A percentile compares a stretch with the other conserved stretches of the same genome.
phyloP scores from a whole-genome alignment of 352 stramenopile species.

The Phytophthora sansomeana region DNA sequence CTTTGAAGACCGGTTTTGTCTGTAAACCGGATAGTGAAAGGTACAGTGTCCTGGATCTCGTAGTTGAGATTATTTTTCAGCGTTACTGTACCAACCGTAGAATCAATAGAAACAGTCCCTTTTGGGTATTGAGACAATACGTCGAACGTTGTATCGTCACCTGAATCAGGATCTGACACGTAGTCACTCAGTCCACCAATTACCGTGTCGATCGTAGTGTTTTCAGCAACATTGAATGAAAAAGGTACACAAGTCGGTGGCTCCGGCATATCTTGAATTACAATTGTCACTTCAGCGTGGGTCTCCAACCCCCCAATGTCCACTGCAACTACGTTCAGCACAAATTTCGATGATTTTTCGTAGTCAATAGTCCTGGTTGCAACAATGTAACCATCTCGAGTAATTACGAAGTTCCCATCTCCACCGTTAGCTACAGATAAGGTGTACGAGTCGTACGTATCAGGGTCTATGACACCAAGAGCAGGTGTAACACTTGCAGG shows the following conservation, averaged over 20 bases:
- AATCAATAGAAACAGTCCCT: constrained; percentile 16
- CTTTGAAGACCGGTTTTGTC: constrained; percentile 47
- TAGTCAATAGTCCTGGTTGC: constrained; percentile 49
- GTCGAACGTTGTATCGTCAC: constrained; percentile 18
- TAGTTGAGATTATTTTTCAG: constrained; percentile 46
- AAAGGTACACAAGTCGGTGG: constrained; percentile 39
- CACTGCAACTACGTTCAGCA: constrained; percentile 47
- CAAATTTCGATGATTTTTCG: constrained; percentile 44
- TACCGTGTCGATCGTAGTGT: constrained; percentile 4
- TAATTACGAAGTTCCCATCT: constrained; percentile 48
- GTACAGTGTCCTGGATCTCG: constrained; percentile 46
- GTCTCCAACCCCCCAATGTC: constrained; percentile 49
- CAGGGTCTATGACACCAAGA: constrained; percentile 45
- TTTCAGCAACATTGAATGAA: constrained; percentile 44
- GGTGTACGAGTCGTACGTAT: constrained; percentile 55
- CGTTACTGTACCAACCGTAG: constrained; percentile 27
- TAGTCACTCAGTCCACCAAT: constrained; percentile 18
- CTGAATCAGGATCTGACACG: constrained; percentile 21
- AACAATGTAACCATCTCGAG: constrained; percentile 51
- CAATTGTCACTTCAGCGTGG: constrained; percentile 35
- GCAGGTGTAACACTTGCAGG: constrained; percentile 39
- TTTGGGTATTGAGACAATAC: constrained; percentile 17
- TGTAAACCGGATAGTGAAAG: constrained; percentile 52
- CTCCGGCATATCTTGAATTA: constrained; percentile 53
- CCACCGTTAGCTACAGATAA: constrained; percentile 48